These are phyloP conservation scores for Didymellaceae sp. DNA, from an alignment of 2,329 filamentous ascomycete genomes.

Conservation along the genomic window DNA sequence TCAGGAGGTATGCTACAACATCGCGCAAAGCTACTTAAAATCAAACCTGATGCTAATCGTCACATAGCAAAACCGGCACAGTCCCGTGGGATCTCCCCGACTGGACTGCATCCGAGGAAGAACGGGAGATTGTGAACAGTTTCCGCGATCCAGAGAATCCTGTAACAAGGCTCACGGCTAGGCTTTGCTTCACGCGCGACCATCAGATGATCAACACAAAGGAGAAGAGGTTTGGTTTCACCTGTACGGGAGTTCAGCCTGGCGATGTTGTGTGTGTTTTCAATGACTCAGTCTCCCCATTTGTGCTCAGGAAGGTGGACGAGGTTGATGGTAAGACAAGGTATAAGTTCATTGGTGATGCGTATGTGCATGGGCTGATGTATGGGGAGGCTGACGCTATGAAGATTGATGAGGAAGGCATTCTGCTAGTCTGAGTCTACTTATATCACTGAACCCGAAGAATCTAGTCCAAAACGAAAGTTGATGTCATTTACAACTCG, in stretches of 20 bases:
- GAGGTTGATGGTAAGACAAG: neutral
- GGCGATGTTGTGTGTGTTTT: constrained; percentile 11
- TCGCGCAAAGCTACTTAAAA: too few relatives aligned
- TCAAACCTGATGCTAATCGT: too few relatives aligned
- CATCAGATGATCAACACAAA: neutral
- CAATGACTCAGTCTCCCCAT: constrained; percentile 1
- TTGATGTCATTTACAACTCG: constrained; percentile 33
- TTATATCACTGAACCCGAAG: too few relatives aligned
- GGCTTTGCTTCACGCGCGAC: neutral
- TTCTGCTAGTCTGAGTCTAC: constrained; percentile 12
- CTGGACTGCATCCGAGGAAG: neutral
- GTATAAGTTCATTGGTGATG: constrained; percentile 15
- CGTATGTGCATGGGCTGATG: constrained; percentile 13
- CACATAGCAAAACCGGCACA: neutral
- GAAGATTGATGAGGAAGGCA: neutral
- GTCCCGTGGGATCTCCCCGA: neutral
- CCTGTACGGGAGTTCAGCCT: neutral
- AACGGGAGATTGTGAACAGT: neutral
- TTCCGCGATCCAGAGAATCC: neutral
- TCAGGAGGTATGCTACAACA: neutral
- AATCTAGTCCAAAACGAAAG: too few relatives aligned
- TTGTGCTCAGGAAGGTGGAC: neutral
- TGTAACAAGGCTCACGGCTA: neutral
- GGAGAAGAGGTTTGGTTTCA: neutral
- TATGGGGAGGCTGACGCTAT: constrained; percentile 15